Evolutionary conservation across 768 basidiomycete genomes (phyloP).

Genomic region (Hypsizygus marmoreus): DNA sequence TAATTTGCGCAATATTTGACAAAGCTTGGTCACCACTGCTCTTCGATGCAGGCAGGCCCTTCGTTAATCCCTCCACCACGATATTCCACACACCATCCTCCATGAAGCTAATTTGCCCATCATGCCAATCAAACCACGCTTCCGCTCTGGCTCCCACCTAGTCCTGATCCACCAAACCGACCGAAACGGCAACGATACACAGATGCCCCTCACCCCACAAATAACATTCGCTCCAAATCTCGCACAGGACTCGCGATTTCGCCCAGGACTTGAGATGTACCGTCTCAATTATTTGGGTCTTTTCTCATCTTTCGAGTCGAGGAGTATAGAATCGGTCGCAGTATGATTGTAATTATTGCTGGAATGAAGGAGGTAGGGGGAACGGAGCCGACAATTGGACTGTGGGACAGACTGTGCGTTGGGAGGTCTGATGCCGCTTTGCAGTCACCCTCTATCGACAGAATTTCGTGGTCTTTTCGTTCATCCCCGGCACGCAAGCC

Average conservation of each 20-base stretch:
- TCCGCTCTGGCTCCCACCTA: conserved; percentile 6
- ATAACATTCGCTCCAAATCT: conserved; percentile 29
- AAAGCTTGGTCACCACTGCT: too few species aligned
- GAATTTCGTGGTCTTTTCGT: not conserved
- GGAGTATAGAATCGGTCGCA: conserved; percentile 8
- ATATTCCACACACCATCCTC: conserved; percentile 17
- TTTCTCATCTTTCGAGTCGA: conserved; percentile 11
- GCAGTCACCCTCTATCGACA: conserved; percentile 15
- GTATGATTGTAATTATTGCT: conserved; percentile 5
- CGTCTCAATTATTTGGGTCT: conserved; percentile 24
- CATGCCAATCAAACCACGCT: conserved; percentile 16
- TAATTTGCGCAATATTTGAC: too few species aligned
- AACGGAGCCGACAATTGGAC: conserved; percentile 13
- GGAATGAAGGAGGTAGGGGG: conserved; percentile 19
- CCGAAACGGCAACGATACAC: conserved; percentile 18
- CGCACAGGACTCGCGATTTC: conserved; percentile 25
- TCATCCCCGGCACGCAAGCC: not conserved
- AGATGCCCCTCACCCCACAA: conserved; percentile 20
- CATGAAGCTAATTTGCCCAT: conserved; percentile 14
- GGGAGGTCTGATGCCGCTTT: conserved; percentile 15
- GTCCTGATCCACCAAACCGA: conserved; percentile 20
- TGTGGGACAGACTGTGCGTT: conserved; percentile 8
- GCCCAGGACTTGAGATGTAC: conserved; percentile 24
- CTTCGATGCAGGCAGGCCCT: conserved; percentile 7
- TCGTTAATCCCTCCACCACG: conserved; percentile 6